Conservation (phyloP, 2,329 filamentous ascomycete genomes). For the Metarhizium album region DNA sequence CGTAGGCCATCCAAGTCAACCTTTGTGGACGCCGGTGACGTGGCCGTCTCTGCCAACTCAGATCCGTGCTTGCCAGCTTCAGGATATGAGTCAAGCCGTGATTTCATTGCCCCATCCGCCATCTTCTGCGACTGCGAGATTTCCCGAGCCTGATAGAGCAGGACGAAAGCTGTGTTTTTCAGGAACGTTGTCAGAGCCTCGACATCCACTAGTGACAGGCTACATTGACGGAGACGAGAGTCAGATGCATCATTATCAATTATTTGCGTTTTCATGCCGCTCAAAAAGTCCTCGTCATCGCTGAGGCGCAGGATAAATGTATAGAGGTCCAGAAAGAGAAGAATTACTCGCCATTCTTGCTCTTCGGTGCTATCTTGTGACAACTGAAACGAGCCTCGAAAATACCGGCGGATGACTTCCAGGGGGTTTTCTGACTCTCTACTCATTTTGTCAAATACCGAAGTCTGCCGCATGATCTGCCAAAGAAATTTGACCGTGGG, state of each 20-base stretch:
- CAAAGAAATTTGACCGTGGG: slow-evolving; percentile 61
- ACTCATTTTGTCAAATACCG: slow-evolving; percentile 24
- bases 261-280: slow-evolving; percentile 34
- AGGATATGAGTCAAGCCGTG: slow-evolving; percentile 21
- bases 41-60: neutral
- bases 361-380: slow-evolving; percentile 17
- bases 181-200: slow-evolving; percentile 69
- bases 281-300: slow-evolving; percentile 93
- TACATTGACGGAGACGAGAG: slow-evolving; percentile 48
- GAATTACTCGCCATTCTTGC: slow-evolving; percentile 73
- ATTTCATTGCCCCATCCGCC: slow-evolving; percentile 12
- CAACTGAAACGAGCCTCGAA: slow-evolving; percentile 17
- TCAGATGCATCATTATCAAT: slow-evolving; percentile 27
- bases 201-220: slow-evolving; percentile 61
- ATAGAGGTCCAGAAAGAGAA: slow-evolving; percentile 90
- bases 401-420: slow-evolving; percentile 20
- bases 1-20: slow-evolving; percentile 70
- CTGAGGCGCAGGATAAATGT: slow-evolving; percentile 86
- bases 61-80: slow-evolving; percentile 4
- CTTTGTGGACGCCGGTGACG: slow-evolving; percentile 12
- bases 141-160: slow-evolving; percentile 75
- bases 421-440: slow-evolving; percentile 19
- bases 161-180: slow-evolving; percentile 79
- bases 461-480: slow-evolving; percentile 44
- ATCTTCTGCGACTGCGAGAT: slow-evolving; percentile 24